Base-by-base conservation (phyloP, 2,329 filamentous ascomycete genomes). In the Beauveria scarabaeidicola region DNA sequence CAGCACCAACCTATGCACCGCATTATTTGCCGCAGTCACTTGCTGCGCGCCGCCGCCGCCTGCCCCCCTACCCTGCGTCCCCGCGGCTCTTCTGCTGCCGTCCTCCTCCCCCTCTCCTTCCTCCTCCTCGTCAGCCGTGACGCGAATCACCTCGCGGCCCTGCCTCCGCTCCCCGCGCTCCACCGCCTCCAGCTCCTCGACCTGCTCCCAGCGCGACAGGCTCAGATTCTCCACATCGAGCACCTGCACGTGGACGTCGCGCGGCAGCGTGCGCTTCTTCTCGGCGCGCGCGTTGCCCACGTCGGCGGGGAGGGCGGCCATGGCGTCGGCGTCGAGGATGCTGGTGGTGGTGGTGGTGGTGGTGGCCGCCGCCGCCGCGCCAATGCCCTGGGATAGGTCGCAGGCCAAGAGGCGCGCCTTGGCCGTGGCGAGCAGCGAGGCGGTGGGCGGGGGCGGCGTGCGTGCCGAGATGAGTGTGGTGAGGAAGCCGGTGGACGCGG, bases 201-300 rank as follows among this genome's bases (percentile, higher is more conserved):
- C 82, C 72, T 97, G 91, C 64, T 90, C 87, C 90, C 92, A 96
- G 55, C 88, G 82, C 66, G 88, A 91, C 56, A 82, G 80, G 2
- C 86, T 82, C 21, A 97, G 81, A 69, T 97, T 92, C 69, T 96
- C 88, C 8, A 97, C 79, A 66, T 95, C 91, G 1, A 96, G 75
- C 1, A 97, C 83, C 72, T 97, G 94, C 1, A 94, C 87, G 3
- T 87, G 78, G 1, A 93, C 78, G 36, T 90, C 82, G 1, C 78
- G 79, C 0, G 75, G 62, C 0, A 97, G 75, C 0, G 73, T 75
- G 4, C 76, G 72, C 61, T 90, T 83, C 61, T 90, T 83, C 63
- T 81, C 78, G 10, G 80, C 71, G 3, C 75, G 73, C 0, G 81
- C 76, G 64, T 83, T 76, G 53, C 64, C 73, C n/a, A 86, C 73